Conservation (phyloP, 2,329 filamentous ascomycete species). For the Aspergillus quadrilineatus region DNA sequence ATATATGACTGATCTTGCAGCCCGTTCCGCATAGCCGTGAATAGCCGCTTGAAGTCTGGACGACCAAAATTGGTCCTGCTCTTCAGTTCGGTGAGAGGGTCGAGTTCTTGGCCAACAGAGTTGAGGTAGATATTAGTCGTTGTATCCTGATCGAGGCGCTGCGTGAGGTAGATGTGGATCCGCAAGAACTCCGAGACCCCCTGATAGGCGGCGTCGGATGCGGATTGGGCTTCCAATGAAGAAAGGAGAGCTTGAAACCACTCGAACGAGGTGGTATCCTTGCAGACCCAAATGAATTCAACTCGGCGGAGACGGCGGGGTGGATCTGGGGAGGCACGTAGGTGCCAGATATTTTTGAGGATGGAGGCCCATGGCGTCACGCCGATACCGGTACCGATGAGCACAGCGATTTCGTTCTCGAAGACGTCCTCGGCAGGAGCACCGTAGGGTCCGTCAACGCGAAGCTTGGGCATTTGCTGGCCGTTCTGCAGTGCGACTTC, state of each 20-base stretch:
- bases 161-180: conserved; percentile 97
- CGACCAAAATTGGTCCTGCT: conserved; percentile 91
- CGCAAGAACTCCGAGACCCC: conserved; percentile 74
- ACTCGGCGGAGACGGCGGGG: conserved; percentile 86
- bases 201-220: conserved; percentile 61
- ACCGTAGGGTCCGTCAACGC: conserved; percentile 93
- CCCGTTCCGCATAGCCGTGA: conserved; percentile 81
- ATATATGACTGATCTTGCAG: conserved; percentile 85
- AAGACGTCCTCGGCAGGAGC: conserved; percentile 98
- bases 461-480: conserved; percentile 83
- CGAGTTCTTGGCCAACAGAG: conserved; percentile 80
- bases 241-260: conserved; percentile 97
- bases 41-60: conserved; percentile 80
- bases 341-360: conserved; percentile 97
- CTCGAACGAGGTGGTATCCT: conserved; percentile 91
- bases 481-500: conserved; percentile 93
- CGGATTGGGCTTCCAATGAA: conserved; percentile 83
- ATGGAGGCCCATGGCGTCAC: conserved; percentile 86
- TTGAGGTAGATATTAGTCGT: conserved; percentile 97
- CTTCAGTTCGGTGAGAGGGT: conserved; percentile 89
- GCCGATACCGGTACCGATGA: conserved; percentile 80
- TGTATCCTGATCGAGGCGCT: conserved; percentile 86
- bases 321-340: conserved; percentile 85
- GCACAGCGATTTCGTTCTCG: conserved; percentile 77
- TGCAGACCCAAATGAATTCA: conserved; percentile 99